Conservation (phyloP, 208 protist species). For the Leishmania aethiopica region DNA sequence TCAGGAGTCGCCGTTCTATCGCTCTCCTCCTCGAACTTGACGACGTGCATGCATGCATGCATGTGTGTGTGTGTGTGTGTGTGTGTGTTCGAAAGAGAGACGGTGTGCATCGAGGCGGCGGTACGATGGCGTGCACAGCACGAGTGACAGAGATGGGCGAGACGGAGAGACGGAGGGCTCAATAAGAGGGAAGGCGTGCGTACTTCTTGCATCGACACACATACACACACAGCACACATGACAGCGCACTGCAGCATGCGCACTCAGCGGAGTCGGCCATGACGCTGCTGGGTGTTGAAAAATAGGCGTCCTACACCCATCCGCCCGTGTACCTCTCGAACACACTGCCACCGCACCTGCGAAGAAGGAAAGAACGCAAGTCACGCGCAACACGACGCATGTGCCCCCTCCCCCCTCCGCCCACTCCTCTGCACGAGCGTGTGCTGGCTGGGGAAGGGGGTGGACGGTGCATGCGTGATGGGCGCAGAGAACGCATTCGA, state of each 20-base stretch:
- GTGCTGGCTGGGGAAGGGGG: background rate
- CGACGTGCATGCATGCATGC: background rate
- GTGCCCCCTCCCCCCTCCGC: background rate
- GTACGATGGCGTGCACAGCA: no score
- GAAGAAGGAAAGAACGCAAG: no score
- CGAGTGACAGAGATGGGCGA: background rate
- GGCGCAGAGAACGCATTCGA: background rate
- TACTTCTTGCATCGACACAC: background rate
- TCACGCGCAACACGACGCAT: background rate
- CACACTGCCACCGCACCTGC: background rate
- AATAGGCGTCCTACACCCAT: background rate
- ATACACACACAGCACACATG: background rate
- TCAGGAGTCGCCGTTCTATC: no score
- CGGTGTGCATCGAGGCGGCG: no score
- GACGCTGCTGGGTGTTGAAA: background rate
- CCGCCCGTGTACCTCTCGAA: background rate
- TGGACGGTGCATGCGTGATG: background rate
- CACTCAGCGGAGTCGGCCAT: background rate
- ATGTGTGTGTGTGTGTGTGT: background rate
- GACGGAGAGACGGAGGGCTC: background rate
- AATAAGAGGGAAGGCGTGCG: background rate
- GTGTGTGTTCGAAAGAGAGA: no score
- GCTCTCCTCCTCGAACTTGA: no score
- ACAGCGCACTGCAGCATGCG: background rate
- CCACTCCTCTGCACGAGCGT: background rate